Percentiles rank a stretch among this genome's conserved stretches.
Evolutionary conservation across 2,329 filamentous ascomycete species (phyloP).

Genomic region (Fusarium circinatum): DNA sequence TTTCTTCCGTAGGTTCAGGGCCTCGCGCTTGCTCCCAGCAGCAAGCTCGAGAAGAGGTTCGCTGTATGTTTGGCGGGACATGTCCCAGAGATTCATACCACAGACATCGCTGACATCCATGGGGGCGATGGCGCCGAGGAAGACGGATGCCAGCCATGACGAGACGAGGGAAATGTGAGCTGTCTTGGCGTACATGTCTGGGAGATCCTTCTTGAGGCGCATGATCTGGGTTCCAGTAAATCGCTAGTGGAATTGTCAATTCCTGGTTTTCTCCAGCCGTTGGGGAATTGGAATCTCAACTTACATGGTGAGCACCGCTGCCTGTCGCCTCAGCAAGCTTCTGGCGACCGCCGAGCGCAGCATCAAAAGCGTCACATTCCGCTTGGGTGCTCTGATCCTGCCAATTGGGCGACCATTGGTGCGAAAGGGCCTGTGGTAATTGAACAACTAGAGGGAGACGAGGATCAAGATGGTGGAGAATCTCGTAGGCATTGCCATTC

Average conservation of each 20-base stretch:
- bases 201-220: slow-evolving; percentile 82
- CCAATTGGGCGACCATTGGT: slow-evolving; percentile 94
- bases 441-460: slow-evolving; percentile 75
- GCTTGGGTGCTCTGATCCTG: slow-evolving; percentile 94
- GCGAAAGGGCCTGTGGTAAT: slow-evolving; percentile 77
- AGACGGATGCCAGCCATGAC: slow-evolving; percentile 91
- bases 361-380: slow-evolving; percentile 91
- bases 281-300: slow-evolving; percentile 42
- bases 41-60: slow-evolving; percentile 79
- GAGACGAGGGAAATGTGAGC: slow-evolving; percentile 92
- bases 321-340: slow-evolving; percentile 83
- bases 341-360: slow-evolving; percentile 71
- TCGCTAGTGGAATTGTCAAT: slow-evolving; percentile 62
- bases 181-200: slow-evolving; percentile 82
- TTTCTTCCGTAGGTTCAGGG: slow-evolving; percentile 74
- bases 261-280: slow-evolving; percentile 18
- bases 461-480: slow-evolving; percentile 70
- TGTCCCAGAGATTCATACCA: slow-evolving; percentile 97
- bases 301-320: slow-evolving; percentile 92
- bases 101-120: slow-evolving; percentile 95
- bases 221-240: slow-evolving; percentile 99
- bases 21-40: slow-evolving; percentile 71
- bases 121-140: slow-evolving; percentile 85
- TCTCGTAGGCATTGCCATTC: slow-evolving; percentile 73
- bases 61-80: slow-evolving; percentile 77